Evolutionary conservation across 2,329 filamentous ascomycete genomes (phyloP).

Genomic region (Monascus ruber): DNA sequence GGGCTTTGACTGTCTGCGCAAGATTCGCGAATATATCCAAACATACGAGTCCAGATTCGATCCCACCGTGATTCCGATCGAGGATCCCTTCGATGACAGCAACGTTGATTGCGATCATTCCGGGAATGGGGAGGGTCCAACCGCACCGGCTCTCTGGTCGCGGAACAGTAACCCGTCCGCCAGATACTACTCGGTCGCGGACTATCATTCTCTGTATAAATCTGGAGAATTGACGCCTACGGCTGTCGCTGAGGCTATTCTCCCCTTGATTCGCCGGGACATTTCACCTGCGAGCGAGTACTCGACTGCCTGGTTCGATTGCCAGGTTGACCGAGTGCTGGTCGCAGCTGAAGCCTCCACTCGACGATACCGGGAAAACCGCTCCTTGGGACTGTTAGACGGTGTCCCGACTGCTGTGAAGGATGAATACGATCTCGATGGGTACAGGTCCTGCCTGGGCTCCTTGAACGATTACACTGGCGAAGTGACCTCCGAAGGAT

Average conservation of each 20-base stretch:
- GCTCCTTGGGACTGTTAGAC: slow-evolving; percentile 55
- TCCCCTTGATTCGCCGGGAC: slow-evolving; percentile 53
- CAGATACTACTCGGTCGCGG: slow-evolving; percentile 51
- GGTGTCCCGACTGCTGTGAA: slow-evolving; percentile 69
- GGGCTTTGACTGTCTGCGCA: slow-evolving; percentile 44
- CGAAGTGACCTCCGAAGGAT: slow-evolving; percentile 21
- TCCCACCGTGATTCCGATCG: slow-evolving; percentile 37
- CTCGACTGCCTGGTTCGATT: slow-evolving; percentile 54
- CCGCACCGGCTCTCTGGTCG: slow-evolving; percentile 11
- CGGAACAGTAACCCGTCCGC: slow-evolving; percentile 20
- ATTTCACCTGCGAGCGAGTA: slow-evolving; percentile 44
- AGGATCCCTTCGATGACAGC: slow-evolving; percentile 6
- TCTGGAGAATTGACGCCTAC: slow-evolving; percentile 55
- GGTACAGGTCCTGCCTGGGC: slow-evolving; percentile 53
- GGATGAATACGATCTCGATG: slow-evolving; percentile 58
- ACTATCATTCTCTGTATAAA: slow-evolving; percentile 62
- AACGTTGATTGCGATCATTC: background rate
- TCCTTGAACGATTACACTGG: slow-evolving; percentile 44
- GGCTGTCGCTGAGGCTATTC: slow-evolving; percentile 53
- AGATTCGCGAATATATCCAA: slow-evolving; percentile 36
- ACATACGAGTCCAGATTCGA: slow-evolving; percentile 38
- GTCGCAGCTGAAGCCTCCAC: slow-evolving; percentile 58
- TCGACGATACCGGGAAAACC: slow-evolving; percentile 51
- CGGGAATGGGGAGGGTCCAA: background rate
- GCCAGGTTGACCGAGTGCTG: slow-evolving; percentile 46